These are phyloP conservation scores for Wickerhamiella galacta DNA, from an alignment of 805 yeast species.

Conservation along the genomic window DNA sequence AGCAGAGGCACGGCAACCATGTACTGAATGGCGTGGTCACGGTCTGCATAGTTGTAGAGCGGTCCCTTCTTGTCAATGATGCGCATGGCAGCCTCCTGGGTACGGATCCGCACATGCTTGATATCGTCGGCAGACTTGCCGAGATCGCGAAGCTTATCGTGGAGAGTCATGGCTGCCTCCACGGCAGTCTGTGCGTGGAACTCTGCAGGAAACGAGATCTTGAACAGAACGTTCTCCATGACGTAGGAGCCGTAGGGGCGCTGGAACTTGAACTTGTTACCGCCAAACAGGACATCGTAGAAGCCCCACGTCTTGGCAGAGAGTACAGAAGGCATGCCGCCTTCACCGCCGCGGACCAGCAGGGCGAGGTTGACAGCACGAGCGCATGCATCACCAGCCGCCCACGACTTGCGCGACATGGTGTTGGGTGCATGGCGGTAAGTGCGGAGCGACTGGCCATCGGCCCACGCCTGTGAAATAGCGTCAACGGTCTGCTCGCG, in stretches of 20 bases:
- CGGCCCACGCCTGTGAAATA: constrained; percentile 43
- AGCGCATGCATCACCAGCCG: constrained; percentile 47
- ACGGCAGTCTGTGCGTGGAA: constrained; percentile 52
- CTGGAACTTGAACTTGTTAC: constrained; percentile 37
- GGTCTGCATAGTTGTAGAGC: constrained; percentile 43
- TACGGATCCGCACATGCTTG: constrained; percentile 32
- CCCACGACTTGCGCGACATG: constrained; percentile 49
- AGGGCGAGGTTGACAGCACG: constrained; percentile 42
- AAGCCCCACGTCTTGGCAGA: constrained; percentile 48
- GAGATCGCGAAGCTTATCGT: constrained; percentile 22
- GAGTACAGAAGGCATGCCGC: constrained; percentile 41
- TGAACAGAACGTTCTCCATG: constrained; percentile 45
- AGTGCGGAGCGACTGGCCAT: constrained; percentile 42
- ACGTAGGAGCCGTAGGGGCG: constrained; percentile 39
- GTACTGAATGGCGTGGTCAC: constrained; percentile 50
- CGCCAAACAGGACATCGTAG: constrained; percentile 42
- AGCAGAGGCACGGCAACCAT: constrained; percentile 44
- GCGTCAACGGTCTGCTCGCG: constrained; percentile 39
- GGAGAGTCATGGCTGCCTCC: constrained; percentile 36
- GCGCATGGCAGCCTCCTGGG: constrained; percentile 45
- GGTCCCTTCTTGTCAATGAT: constrained; percentile 47
- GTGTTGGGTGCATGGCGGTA: constrained; percentile 52
- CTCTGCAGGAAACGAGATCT: constrained; percentile 49
- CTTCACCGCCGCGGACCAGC: constrained; percentile 34
- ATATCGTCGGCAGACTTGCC: constrained; percentile 36